Base-by-base conservation (phyloP, 768 basidiomycete species). In the Kondoa subrosea region DNA sequence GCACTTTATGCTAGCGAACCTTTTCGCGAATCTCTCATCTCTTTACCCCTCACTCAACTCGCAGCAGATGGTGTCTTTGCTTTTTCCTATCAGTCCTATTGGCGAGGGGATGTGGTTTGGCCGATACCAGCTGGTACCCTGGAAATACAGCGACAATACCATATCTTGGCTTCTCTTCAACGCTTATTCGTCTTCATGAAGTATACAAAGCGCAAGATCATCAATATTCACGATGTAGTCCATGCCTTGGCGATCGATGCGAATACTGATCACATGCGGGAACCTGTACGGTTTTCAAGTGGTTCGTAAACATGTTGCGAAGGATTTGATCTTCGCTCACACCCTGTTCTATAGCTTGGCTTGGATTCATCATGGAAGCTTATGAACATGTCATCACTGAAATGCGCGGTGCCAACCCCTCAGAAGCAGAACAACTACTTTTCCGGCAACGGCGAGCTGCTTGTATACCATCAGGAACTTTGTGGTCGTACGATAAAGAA, bases 101-200 rank as follows among this genome's bases (percentile, higher is more conserved):
- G 61, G 61, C 30, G 8, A 4, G 30, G 61, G n/a, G 16, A 27
- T 3, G 17, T 3, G 16, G n/a, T n/a, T 63, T 30, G 61, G 16
- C 8, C 61, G 17, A 12, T 63, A 50, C 61, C 29, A 63, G 27
- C 16, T 27, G 14, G 8, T 3, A 32, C 61, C 14, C 3, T n/a
- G 3, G n/a, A 32, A 32, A 27, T 60, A 14, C 29, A 32, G 4
- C 61, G n/a, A 27, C 16, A 63, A n/a, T 27, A 21, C 30, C 12
- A 31, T 32, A 27, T 63, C 16, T n/a, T 63, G 3, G 14, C 16
- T 17, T 27, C 61, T 33, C 27, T 63, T 30, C 61, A 63, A n/a
- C 61, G 61, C 29, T 33, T 63, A 27, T 63, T 63, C 29, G 61
- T 63, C 30, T 63, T 63, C 61, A 63, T 63, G 61, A 63, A 3